phyloP scores from a whole-genome alignment of 371 early-diverging fungal species.

The Mortierella sp. region DNA sequence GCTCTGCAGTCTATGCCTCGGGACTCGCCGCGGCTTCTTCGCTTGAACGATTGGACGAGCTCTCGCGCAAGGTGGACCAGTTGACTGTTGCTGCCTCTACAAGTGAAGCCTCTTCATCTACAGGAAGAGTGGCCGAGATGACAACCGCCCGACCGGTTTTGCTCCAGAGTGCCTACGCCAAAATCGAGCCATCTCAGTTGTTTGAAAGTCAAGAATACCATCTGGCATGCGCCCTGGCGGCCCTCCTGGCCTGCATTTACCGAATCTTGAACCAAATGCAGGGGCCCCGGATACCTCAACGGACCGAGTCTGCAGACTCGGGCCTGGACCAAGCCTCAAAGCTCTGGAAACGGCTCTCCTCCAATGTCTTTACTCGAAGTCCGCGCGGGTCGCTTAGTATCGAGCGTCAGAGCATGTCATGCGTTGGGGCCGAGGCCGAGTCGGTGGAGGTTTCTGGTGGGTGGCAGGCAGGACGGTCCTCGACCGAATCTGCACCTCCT shows the following conservation, averaged over 20 bases:
- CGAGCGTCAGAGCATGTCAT: background rate
- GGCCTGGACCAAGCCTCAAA: constrained; percentile 46
- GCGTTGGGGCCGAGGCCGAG: background rate
- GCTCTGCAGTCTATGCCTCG: too few relatives aligned
- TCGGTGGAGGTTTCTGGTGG: background rate
- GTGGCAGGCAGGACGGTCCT: background rate
- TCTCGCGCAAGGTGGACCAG: constrained; percentile 47
- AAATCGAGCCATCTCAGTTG: constrained; percentile 24
- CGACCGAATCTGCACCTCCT: background rate
- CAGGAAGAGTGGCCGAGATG: constrained; percentile 5
- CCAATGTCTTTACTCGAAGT: constrained; percentile 32
- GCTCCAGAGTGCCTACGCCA: background rate
- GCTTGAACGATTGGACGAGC: constrained; percentile 38
- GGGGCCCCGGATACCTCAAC: constrained; percentile 12
- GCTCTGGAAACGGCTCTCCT: constrained; percentile 49
- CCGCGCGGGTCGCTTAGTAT: too few relatives aligned
- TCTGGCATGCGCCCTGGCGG: constrained; percentile 49
- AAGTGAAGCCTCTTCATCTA: background rate
- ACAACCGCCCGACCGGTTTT: background rate
- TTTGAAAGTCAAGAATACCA: constrained; percentile 53
- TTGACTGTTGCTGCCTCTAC: constrained; percentile 23
- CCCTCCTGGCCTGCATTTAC: constrained; percentile 44
- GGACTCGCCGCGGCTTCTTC: constrained; percentile 30
- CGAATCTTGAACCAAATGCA: constrained; percentile 42
- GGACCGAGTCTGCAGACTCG: constrained; percentile 46